phyloP scores from a whole-genome alignment of 257 asterid genomes.

The Echium plantagineum region DNA sequence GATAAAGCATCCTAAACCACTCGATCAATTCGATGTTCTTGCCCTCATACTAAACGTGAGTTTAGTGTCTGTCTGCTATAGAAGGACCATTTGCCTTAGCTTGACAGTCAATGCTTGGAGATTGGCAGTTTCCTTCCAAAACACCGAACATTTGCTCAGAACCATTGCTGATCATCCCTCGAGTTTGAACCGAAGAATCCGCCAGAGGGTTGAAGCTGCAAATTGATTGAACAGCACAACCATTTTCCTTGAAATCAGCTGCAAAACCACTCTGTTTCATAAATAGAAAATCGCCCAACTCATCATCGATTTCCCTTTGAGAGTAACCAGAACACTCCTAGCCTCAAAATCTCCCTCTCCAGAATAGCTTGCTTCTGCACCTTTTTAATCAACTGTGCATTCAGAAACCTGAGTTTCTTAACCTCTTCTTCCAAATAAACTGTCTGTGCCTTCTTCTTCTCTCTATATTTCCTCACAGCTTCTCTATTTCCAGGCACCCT shows the following conservation, averaged over 20 bases:
- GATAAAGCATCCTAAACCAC: too few species aligned
- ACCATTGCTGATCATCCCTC: neutral
- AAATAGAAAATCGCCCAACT: slow-evolving; percentile 33
- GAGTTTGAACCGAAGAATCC: slow-evolving; percentile 2
- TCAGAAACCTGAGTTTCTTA: slow-evolving; percentile 32
- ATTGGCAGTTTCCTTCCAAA: slow-evolving; percentile 15
- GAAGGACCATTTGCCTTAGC: slow-evolving; percentile 8
- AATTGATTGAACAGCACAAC: slow-evolving; percentile 5
- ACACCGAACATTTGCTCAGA: slow-evolving; percentile 7
- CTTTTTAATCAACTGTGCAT: slow-evolving; percentile 35
- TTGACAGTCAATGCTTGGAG: slow-evolving; percentile 12
- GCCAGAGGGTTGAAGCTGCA: slow-evolving; percentile 7
- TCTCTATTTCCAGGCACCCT: slow-evolving; percentile 43
- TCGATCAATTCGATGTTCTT: too few species aligned
- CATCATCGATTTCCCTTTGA: slow-evolving; percentile 40
- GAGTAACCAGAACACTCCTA: slow-evolving; percentile 33
- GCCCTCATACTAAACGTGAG: neutral
- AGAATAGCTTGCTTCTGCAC: slow-evolving; percentile 37
- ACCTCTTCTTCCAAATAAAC: slow-evolving; percentile 55
- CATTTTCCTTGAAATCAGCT: slow-evolving; percentile 10
- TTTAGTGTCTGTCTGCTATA: neutral
- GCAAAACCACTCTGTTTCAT: slow-evolving; percentile 14
- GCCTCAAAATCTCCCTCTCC: slow-evolving; percentile 41
- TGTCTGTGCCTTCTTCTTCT: slow-evolving; percentile 58
- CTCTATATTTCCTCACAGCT: slow-evolving; percentile 59